These are phyloP conservation scores for Cnidoscolus chayamansa DNA, from an alignment of 441 rosid species.

Conservation along the genomic window DNA sequence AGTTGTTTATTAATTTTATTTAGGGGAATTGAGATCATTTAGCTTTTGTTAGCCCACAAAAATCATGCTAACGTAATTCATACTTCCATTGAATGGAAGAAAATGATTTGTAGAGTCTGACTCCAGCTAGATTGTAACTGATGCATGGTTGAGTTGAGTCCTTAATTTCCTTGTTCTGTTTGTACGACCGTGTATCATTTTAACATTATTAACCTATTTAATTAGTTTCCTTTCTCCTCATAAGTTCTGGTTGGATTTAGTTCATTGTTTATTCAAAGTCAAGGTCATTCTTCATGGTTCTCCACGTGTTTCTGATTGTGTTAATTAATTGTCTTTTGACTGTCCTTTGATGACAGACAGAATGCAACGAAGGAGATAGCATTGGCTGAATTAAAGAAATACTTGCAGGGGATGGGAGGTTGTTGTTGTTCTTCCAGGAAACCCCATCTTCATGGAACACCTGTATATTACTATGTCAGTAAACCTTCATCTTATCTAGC, in stretches of 20 bases:
- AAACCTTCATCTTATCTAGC: neutral
- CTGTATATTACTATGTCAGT: conserved; percentile 76
- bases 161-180: neutral
- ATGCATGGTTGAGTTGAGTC: neutral
- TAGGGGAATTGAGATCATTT: neutral
- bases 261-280: neutral
- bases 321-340: neutral
- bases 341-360: conserved; percentile 20
- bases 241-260: neutral
- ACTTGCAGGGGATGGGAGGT: conserved; percentile 65
- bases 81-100: neutral
- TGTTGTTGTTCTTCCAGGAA: conserved; percentile 77
- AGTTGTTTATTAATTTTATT: neutral
- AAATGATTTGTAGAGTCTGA: neutral
- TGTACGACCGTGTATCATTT: neutral
- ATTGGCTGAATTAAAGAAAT: conserved; percentile 27
- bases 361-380: conserved; percentile 29
- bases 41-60: too few species aligned
- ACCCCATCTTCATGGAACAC: conserved; percentile 69
- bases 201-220: neutral
- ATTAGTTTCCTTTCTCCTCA: neutral
- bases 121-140: neutral
- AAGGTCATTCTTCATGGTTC: neutral
- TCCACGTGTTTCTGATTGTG: neutral
- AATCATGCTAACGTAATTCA: neutral